Conservation (phyloP, 176 grass and related monocot species). For the Tillandsia leiboldiana region DNA sequence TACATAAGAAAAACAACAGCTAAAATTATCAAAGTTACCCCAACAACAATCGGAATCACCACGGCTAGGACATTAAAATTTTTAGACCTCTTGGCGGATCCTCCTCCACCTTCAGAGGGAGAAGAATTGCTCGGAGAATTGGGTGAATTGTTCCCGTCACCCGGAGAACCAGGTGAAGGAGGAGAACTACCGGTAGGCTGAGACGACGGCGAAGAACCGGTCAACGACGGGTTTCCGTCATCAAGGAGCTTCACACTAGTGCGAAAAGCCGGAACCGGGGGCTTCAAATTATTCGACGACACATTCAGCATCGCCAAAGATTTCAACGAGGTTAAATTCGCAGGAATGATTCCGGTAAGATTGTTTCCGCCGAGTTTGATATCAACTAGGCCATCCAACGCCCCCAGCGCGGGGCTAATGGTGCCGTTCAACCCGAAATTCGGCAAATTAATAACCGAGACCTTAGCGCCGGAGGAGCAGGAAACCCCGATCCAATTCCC, state of each 20-base stretch:
- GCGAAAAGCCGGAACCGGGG: slow-evolving; percentile 47
- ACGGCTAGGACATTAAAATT: slow-evolving; percentile 23
- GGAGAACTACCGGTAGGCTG: background rate
- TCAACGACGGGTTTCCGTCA: slow-evolving; percentile 29
- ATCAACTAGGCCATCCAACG: slow-evolving; percentile 34
- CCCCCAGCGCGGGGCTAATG: slow-evolving; percentile 45
- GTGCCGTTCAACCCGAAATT: slow-evolving; percentile 50
- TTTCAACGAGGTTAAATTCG: slow-evolving; percentile 36
- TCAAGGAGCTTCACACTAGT: slow-evolving; percentile 29
- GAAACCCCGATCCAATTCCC: slow-evolving; percentile 46
- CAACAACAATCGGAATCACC: slow-evolving; percentile 30
- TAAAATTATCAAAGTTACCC: slow-evolving; percentile 10
- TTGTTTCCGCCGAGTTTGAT: slow-evolving; percentile 48
- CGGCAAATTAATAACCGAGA: slow-evolving; percentile 39
- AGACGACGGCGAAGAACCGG: slow-evolving; percentile 5
- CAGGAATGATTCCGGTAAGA: slow-evolving; percentile 51
- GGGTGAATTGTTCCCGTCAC: background rate
- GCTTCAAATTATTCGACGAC: slow-evolving; percentile 48
- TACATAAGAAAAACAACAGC: slow-evolving; percentile 17
- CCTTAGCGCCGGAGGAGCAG: slow-evolving; percentile 29
- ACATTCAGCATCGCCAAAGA: slow-evolving; percentile 48
- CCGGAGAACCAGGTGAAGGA: background rate
- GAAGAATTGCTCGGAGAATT: slow-evolving; percentile 2
- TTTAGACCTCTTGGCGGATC: slow-evolving; percentile 4
- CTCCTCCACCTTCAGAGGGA: background rate